Percentiles rank a stretch among this genome's conserved stretches.
These are phyloP conservation scores for Aristolochia californica DNA, from an alignment of 164 flowering plant species.

Conservation along the genomic window DNA sequence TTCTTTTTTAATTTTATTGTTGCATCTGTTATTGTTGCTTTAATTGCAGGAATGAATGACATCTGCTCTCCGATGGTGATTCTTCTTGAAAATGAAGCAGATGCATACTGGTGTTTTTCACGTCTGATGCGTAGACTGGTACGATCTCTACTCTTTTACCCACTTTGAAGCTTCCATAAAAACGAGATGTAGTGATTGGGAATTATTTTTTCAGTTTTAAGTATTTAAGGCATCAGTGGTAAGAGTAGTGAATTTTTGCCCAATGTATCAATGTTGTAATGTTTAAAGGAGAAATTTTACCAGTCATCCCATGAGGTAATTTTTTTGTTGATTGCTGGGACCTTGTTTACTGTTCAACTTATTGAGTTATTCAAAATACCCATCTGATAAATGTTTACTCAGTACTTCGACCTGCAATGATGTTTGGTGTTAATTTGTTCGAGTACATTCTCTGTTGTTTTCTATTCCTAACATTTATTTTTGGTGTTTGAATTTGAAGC, in stretches of 20 bases:
- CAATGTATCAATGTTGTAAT: too few species aligned
- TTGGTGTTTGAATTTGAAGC: slow-evolving; percentile 21
- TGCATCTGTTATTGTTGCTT: background rate
- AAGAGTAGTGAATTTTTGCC: too few species aligned
- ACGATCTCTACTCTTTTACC: slow-evolving; percentile 9
- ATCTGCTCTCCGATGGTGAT: slow-evolving; percentile 86
- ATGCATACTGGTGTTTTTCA: slow-evolving; percentile 96
- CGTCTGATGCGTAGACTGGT: slow-evolving; percentile 91
- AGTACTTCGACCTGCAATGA: too few species aligned
- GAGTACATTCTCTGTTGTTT: background rate
- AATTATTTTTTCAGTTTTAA: background rate
- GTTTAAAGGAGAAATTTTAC: too few species aligned
- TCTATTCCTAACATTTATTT: background rate
- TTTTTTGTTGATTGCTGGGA: too few species aligned
- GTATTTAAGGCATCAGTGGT: background rate
- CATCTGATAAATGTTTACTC: too few species aligned
- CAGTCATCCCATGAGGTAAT: too few species aligned
- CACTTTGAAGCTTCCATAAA: background rate
- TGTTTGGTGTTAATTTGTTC: too few species aligned
- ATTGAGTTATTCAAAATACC: too few species aligned
- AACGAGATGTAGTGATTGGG: background rate
- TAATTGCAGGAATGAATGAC: slow-evolving; percentile 78
- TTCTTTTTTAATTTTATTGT: background rate
- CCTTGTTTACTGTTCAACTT: too few species aligned
- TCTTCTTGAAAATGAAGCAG: slow-evolving; percentile 84